These are phyloP conservation scores for Globisporangium irregulare DNA, from an alignment of 352 stramenopile genomes.

Conservation along the genomic window DNA sequence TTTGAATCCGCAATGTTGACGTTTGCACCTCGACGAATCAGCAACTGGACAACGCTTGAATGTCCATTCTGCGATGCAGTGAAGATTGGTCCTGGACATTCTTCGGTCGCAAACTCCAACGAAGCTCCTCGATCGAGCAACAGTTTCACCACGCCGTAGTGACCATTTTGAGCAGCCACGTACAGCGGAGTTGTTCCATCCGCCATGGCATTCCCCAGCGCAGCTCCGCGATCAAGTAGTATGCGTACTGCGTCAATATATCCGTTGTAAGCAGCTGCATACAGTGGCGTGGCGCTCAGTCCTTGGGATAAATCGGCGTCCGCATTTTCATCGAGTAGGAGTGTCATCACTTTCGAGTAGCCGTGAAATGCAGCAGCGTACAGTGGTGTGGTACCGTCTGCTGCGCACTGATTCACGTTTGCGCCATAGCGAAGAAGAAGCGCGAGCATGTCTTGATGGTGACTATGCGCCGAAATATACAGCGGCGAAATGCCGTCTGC, in stretches of 20 bases:
- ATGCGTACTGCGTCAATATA: background rate
- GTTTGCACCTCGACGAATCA: background rate
- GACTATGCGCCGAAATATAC: background rate
- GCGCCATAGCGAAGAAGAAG: constrained; percentile 6
- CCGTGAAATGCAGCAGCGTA: constrained; percentile 2
- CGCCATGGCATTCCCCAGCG: background rate
- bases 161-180: constrained; percentile 5
- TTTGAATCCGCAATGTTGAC: background rate
- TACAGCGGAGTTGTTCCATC: constrained; percentile 4
- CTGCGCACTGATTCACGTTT: background rate
- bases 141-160: background rate
- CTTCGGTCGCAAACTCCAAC: background rate
- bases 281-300: background rate
- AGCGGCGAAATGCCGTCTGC: background rate
- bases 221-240: constrained; percentile 1
- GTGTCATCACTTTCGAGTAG: background rate
- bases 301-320: background rate
- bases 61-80: constrained; percentile 9
- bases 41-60: background rate
- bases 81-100: background rate
- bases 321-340: constrained; percentile 7
- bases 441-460: background rate
- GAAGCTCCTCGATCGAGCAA: constrained; percentile 8
- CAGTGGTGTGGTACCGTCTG: background rate
- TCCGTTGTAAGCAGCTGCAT: constrained; percentile 9